Percentiles rank a stretch among this genome's conserved stretches.
Conservation (phyloP, 192 early-diverging fungal species). For the Mortierella hygrophila region DNA sequence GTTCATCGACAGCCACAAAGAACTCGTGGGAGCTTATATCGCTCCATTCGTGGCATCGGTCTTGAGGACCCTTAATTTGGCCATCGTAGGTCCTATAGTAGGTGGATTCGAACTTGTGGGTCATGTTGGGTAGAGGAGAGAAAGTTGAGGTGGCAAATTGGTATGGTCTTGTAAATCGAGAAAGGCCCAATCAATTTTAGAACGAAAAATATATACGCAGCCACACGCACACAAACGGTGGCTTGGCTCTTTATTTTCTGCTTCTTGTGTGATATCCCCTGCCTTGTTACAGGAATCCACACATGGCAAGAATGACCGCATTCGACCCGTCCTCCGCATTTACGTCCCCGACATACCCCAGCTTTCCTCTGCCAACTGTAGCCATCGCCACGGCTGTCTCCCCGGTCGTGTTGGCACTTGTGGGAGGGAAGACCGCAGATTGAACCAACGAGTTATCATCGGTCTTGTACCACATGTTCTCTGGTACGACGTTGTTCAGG, state of each 20-base stretch:
- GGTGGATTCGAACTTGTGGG: too few species aligned
- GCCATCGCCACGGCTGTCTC: conserved; percentile 50
- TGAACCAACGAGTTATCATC: conserved; percentile 45
- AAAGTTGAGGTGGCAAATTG: too few species aligned
- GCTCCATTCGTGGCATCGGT: too few species aligned
- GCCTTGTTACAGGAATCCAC: conserved; percentile 39
- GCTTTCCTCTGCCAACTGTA: conserved; percentile 45
- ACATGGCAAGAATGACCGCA: conserved; percentile 52
- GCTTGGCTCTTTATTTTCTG: conserved; percentile 30
- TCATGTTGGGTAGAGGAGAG: too few species aligned
- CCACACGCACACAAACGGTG: neutral
- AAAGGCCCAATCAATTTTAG: too few species aligned
- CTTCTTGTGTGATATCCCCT: conserved; percentile 33
- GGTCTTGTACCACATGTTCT: conserved; percentile 46
- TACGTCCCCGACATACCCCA: conserved; percentile 49
- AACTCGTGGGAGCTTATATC: too few species aligned
- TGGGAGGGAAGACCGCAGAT: conserved; percentile 38
- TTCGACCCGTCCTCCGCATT: conserved; percentile 46
- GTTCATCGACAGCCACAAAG: too few species aligned
- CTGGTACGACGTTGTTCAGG: conserved; percentile 35
- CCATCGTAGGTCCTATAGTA: too few species aligned
- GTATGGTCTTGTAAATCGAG: too few species aligned
- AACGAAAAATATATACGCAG: too few species aligned
- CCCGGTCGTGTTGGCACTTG: conserved; percentile 44
- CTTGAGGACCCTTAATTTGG: too few species aligned